These are phyloP conservation scores for Rhytidhysteron rufulum DNA, from an alignment of 2,329 filamentous ascomycete species.

Conservation along the genomic window DNA sequence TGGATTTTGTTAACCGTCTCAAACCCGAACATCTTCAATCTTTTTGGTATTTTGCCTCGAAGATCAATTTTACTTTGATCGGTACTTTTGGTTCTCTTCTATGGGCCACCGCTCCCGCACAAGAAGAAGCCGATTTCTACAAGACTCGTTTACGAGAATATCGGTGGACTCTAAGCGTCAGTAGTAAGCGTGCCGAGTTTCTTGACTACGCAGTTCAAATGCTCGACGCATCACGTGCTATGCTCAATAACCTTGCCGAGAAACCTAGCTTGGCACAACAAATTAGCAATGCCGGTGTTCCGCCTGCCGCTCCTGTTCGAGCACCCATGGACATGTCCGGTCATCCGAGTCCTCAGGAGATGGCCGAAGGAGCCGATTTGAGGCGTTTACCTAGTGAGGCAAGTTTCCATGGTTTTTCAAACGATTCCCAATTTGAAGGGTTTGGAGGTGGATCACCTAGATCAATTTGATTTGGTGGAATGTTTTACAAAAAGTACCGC, in stretches of 20 bases:
- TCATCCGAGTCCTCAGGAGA: neutral
- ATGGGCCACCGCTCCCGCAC: constrained; percentile 81
- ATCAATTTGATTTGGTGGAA: too few species aligned
- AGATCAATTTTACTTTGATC: constrained; percentile 90
- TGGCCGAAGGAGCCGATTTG: neutral
- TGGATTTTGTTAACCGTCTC: constrained; percentile 95
- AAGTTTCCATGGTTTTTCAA: constrained; percentile 4
- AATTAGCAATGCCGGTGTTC: constrained; percentile 36
- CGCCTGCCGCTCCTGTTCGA: constrained; percentile 14
- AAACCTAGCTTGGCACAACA: constrained; percentile 39
- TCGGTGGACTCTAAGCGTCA: constrained; percentile 88
- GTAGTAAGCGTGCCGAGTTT: constrained; percentile 63
- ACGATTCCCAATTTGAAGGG: constrained; percentile 2
- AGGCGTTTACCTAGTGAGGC: neutral
- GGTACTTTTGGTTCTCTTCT: constrained; percentile 89
- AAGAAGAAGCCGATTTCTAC: constrained; percentile 92
- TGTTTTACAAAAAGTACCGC: too few species aligned
- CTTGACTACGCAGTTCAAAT: constrained; percentile 44
- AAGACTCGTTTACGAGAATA: constrained; percentile 81
- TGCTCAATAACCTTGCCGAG: constrained; percentile 43
- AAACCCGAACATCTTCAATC: constrained; percentile 80
- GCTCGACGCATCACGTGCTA: constrained; percentile 41
- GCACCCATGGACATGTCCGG: constrained; percentile 7
- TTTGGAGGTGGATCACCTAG: constrained; percentile 4
- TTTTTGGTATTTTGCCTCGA: constrained; percentile 89